A percentile compares a stretch with the other conserved stretches of the same genome.
Conservation (phyloP, 2,329 filamentous ascomycete species). For the Diaporthe ilicicola region DNA sequence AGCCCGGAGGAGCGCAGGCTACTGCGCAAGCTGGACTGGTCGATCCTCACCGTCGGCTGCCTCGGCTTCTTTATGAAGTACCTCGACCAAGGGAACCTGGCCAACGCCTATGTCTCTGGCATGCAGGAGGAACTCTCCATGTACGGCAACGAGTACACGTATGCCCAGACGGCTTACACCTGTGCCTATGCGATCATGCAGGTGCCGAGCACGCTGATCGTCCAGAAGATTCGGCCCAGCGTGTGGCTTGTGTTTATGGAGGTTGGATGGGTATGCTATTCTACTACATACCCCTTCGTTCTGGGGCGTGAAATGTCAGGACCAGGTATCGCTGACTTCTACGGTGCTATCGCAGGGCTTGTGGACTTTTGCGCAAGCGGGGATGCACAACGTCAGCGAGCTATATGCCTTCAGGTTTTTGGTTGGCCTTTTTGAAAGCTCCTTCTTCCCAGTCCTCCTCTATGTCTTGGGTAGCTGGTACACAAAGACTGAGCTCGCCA, state of each 20-base stretch:
- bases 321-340: neutral
- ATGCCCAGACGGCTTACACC: conserved; percentile 37
- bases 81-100: conserved; percentile 40
- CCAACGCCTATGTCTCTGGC: conserved; percentile 38
- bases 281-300: neutral
- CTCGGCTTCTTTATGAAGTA: conserved; percentile 40
- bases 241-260: conserved; percentile 44
- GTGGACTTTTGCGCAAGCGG: conserved; percentile 43
- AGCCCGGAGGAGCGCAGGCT: conserved; percentile 37
- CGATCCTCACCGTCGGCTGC: conserved; percentile 37
- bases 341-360: conserved; percentile 6
- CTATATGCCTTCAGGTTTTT: conserved; percentile 45
- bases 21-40: conserved; percentile 39
- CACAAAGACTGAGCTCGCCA: conserved; percentile 41
- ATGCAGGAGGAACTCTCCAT: conserved; percentile 38
- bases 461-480: conserved; percentile 45
- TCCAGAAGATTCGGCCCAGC: conserved; percentile 42
- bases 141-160: conserved; percentile 39
- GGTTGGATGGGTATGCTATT: conserved; percentile 38
- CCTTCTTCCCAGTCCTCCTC: conserved; percentile 41
- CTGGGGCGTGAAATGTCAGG: neutral
- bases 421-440: conserved; percentile 43
- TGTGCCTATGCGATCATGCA: conserved; percentile 42
- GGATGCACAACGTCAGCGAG: conserved; percentile 35
- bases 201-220: conserved; percentile 42